Evolutionary conservation across 495 filamentous ascomycete species (phyloP), one percentile per base, ranked within the genome.

Genomic region (Talaromyces proteolyticus): DNA sequence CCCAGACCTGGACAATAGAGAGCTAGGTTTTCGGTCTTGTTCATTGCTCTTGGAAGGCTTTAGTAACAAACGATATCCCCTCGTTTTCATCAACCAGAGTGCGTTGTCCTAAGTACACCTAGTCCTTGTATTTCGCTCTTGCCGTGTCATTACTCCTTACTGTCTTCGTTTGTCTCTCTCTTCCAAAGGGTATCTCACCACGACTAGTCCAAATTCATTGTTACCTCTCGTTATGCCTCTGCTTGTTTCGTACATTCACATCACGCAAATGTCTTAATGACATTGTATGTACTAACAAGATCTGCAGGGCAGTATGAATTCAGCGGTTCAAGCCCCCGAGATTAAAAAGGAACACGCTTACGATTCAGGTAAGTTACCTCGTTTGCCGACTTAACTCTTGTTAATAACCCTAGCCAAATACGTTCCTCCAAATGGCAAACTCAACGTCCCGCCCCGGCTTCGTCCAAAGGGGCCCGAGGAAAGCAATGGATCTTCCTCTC

Each of bases 401-500:
- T 41, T 21, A 49, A 17, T 11, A 14, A 12, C n/a, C 12, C 3
- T 19, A 49, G 47, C 34, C 34, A 49, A 49, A 41, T 49, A 49
- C 22, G 37, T 24, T 41, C 29, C 47, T 49, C 47, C 37, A 19
- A 16, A 29, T 49, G 47, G 36, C 39, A 49, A 49, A n/a, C 14
- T 49, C 34, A 49, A 40, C 22, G 8, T 49, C 8, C 47, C 47
- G 14, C 19, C 25, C n/a, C 47, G 47, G n/a, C 37, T 34, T 49
- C 47, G 47, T 36, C 20, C 36, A 36, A 49, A 49, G 36, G 36
- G 44, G 34, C 17, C 37, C n/a, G 47, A 49, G 20, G 47, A 21
- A 10, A 18, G n/a, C 12, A 49, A 40, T 41, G 47, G 47, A 41
- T 11, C 47, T 49, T 21, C 17, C 16, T 20, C 29, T 49, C 47